Base-by-base conservation (phyloP, 345 rosid genomes). In the Stellera chamaejasme region DNA sequence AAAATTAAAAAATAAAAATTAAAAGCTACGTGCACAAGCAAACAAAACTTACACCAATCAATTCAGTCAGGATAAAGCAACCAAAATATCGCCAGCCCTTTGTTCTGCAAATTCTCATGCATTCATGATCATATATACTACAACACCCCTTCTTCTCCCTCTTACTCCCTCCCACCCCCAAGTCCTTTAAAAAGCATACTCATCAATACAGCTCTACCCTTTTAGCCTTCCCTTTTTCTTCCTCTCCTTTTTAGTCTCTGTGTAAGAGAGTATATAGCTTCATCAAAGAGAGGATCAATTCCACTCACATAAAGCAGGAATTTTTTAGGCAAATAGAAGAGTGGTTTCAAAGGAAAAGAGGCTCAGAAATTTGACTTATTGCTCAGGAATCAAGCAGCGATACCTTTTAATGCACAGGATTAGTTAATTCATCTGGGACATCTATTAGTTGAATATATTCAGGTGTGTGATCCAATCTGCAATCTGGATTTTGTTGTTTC, bases 121-220 rank as follows among this genome's bases (percentile, higher is more conserved):
- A 57, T 63, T 58, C 58, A 55, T 68, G 48, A 19, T n/a, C n/a
- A n/a, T n/a, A n/a, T 19, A 19, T 19, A 19, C n/a, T 19, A 19
- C 23, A 19, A 19, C 23, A 19, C 23, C 23, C 23, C 1, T 19
- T n/a, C 58, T 43, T 12, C 66, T 50, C 61, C 66, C 45, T 7
- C 13, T 53, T 6, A 6, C 15, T 45, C 54, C 48, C 56, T 36
- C 27, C 44, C 10, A 3, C 7, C 14, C 14, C 52, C 13, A 14
- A 19, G 28, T 61, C 54, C 59, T 58, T 52, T 49, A 66, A 41
- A 63, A 53, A n/a, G 50, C 66, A 27, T 59, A 52, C 66, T 64
- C 45, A 2, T 12, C 10, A 42, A 43, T 66, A 26, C 42, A 45
- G 11, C 55, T 60, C 63, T 25, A 25, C 48, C 58, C 46, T 50